Evolutionary conservation across 2,329 filamentous ascomycete genomes (phyloP).

Genomic region (Diaporthe citriasiana): DNA sequence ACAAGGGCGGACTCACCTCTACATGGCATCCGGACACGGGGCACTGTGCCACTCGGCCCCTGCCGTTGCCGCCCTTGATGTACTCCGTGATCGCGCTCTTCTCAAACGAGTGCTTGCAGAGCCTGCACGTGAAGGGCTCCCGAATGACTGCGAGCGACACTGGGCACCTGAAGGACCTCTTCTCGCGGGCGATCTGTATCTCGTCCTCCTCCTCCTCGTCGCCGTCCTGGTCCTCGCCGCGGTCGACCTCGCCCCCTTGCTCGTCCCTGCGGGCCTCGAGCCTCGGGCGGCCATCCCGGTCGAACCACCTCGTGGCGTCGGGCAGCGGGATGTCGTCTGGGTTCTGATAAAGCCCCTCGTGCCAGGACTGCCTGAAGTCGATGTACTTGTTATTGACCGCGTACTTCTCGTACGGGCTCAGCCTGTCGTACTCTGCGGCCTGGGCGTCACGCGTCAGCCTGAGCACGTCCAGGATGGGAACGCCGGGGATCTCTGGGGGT

Average conservation of each 20-base stretch:
- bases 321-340: constrained; percentile 64
- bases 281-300: constrained; percentile 57
- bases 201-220: constrained; percentile 80
- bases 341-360: constrained; percentile 64
- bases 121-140: constrained; percentile 75
- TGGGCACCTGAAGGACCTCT: constrained; percentile 77
- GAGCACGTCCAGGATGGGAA: constrained; percentile 48
- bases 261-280: constrained; percentile 37
- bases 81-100: constrained; percentile 72
- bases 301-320: constrained; percentile 69
- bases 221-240: constrained; percentile 52
- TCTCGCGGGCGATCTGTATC: constrained; percentile 74
- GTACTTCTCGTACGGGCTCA: constrained; percentile 63
- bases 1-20: constrained; percentile 57
- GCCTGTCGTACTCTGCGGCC: constrained; percentile 57
- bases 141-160: constrained; percentile 75
- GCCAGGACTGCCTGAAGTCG: constrained; percentile 71
- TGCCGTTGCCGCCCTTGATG: constrained; percentile 52
- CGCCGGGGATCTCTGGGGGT: constrained; percentile 34
- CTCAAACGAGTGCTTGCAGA: constrained; percentile 82
- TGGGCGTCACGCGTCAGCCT: constrained; percentile 54
- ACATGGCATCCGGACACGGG: constrained; percentile 74
- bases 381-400: constrained; percentile 71
- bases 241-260: constrained; percentile 45
- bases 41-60: constrained; percentile 63